Conservation (phyloP, 306 rosid genomes). For the Lotus japonicus region DNA sequence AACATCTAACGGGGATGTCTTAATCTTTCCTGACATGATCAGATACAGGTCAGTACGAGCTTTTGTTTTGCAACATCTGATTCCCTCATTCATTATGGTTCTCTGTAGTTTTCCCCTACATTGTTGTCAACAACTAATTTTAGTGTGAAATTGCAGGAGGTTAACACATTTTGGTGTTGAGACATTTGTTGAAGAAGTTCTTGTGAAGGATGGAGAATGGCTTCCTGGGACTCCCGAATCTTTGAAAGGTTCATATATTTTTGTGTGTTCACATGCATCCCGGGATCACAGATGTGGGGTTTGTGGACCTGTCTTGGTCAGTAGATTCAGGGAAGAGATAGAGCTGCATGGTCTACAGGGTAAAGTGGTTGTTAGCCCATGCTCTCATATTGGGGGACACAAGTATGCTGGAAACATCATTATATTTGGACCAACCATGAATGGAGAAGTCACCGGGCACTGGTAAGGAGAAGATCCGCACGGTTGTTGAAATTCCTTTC, state of each 20-base stretch:
- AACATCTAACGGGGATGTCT: constrained; percentile 93
- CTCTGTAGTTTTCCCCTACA: neutral
- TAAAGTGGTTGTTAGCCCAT: constrained; percentile 86
- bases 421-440: constrained; percentile 53
- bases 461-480: constrained; percentile 47
- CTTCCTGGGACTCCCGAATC: constrained; percentile 83
- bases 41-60: constrained; percentile 69
- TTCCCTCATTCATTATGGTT: neutral
- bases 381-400: constrained; percentile 91
- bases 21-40: constrained; percentile 93
- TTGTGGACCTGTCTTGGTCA: constrained; percentile 83
- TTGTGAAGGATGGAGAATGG: constrained; percentile 93
- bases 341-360: constrained; percentile 59
- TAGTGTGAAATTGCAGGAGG: constrained; percentile 56
- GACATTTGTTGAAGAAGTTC: constrained; percentile 95
- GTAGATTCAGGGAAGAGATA: constrained; percentile 73
- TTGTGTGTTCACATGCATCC: constrained; percentile 88
- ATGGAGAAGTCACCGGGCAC: constrained; percentile 73
- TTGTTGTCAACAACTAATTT: neutral
- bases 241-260: constrained; percentile 61
- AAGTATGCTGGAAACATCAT: constrained; percentile 90
- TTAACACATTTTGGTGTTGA: constrained; percentile 94
- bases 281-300: constrained; percentile 94
- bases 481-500: neutral
- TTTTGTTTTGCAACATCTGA: neutral